phyloP scores from a whole-genome alignment of 2,329 filamentous ascomycete genomes.

The Colletotrichum sp. region DNA sequence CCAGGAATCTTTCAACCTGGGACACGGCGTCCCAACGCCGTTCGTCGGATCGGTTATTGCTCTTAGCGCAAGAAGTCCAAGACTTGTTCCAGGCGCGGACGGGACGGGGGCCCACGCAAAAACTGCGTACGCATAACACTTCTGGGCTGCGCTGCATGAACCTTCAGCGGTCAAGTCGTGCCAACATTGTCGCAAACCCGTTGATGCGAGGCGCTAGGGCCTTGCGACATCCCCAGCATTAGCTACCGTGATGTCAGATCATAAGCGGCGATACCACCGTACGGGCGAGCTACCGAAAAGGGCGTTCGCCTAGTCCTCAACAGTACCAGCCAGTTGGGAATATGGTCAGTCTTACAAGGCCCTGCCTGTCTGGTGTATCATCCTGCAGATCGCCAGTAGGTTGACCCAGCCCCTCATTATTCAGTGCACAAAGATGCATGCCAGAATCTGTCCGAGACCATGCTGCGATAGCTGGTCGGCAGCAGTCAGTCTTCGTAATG shows the following conservation, averaged over 20 bases:
- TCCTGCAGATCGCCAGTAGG: conserved; percentile 1
- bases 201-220: neutral
- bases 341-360: neutral
- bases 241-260: neutral
- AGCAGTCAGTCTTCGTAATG: neutral
- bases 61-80: neutral
- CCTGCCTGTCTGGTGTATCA: conserved; percentile 6
- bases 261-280: neutral
- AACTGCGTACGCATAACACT: neutral
- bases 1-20: neutral
- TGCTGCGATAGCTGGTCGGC: neutral
- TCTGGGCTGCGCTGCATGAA: neutral
- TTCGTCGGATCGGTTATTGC: neutral
- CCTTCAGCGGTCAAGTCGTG: neutral
- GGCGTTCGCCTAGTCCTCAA: conserved; percentile 1
- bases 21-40: neutral
- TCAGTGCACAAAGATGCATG: neutral
- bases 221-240: neutral
- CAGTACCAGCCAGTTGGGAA: conserved; percentile 17
- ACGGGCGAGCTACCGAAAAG: conserved; percentile 11
- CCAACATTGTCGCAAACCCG: conserved; percentile 2
- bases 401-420: neutral
- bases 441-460: neutral
- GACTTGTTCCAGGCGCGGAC: neutral
- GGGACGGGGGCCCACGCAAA: neutral